Conservation (phyloP, 106 monocot genomes). For the Vanilla planifolia region DNA sequence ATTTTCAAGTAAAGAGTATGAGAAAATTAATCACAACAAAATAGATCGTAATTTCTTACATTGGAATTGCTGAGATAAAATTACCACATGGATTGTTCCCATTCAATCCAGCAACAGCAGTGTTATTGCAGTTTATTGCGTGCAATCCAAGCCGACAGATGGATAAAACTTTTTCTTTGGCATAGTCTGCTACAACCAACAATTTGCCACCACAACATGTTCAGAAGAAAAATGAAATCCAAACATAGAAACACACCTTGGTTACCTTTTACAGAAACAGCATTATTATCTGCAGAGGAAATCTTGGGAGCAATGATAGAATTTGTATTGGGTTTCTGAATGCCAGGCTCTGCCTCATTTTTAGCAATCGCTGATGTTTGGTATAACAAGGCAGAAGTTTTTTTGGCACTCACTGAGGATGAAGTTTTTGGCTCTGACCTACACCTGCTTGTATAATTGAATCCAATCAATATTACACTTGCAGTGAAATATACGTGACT, state of each 20-base stretch:
- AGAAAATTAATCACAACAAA: not conserved
- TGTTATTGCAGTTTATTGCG: not conserved
- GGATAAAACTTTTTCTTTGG: not conserved
- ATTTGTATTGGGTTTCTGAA: constrained; percentile 10
- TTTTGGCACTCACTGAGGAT: too few relatives aligned
- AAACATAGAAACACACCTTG: not conserved
- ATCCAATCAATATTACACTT: too few relatives aligned
- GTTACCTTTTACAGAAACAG: constrained; percentile 1
- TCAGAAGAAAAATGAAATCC: not conserved
- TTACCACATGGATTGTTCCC: not conserved
- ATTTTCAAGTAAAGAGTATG: not conserved
- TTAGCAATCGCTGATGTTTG: not conserved
- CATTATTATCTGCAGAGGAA: not conserved
- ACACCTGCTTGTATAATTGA: too few relatives aligned
- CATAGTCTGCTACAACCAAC: not conserved
- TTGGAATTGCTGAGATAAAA: constrained; percentile 1
- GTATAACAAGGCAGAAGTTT: not conserved
- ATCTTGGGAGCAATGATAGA: not conserved
- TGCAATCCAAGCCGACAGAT: not conserved
- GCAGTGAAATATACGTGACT: too few relatives aligned
- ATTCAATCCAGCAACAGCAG: not conserved
- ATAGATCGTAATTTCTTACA: constrained; percentile 4
- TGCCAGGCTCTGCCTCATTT: not conserved
- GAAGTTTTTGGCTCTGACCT: too few relatives aligned
- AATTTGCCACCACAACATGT: not conserved